These are phyloP conservation scores for Domatiomyces globalis DNA, from an alignment of 2,329 filamentous ascomycete species.

Conservation along the genomic window DNA sequence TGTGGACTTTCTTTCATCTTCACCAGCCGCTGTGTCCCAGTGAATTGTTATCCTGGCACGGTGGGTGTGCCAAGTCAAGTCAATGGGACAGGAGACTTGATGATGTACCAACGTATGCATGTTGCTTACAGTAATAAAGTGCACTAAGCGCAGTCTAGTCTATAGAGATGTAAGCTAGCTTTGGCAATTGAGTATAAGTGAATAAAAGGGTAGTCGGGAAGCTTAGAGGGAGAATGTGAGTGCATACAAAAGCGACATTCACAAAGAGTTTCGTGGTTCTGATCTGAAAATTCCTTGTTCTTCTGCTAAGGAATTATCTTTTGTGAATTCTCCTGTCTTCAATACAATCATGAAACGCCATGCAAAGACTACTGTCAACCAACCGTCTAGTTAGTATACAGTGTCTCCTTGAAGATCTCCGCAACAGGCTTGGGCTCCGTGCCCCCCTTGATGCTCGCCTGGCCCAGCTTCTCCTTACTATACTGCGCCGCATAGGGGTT, in stretches of 20 bases:
- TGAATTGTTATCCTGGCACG: slow-evolving; percentile 29
- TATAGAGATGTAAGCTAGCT: not conserved
- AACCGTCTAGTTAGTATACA: slow-evolving; percentile 37
- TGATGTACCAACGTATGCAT: slow-evolving; percentile 8
- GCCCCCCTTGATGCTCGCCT: slow-evolving; percentile 45
- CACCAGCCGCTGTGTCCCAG: slow-evolving; percentile 27
- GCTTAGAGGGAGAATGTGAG: not conserved
- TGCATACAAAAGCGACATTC: not conserved
- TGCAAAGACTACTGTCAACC: not conserved
- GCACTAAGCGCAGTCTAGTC: not conserved
- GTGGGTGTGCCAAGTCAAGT: slow-evolving; percentile 26
- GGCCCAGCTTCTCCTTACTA: slow-evolving; percentile 69
- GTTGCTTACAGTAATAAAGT: not conserved
- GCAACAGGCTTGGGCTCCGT: slow-evolving; percentile 46
- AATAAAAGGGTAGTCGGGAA: not conserved
- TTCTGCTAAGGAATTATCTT: not conserved
- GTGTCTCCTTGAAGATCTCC: slow-evolving; percentile 39
- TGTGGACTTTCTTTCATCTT: slow-evolving; percentile 26
- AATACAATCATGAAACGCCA: not conserved
- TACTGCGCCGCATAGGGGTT: slow-evolving; percentile 95
- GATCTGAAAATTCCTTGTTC: not conserved
- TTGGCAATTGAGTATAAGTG: not conserved
- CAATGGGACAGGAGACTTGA: slow-evolving; percentile 31
- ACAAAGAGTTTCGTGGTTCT: not conserved
- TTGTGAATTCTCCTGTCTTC: not conserved